Percentiles rank a stretch among this genome's conserved stretches.
phyloP scores from a whole-genome alignment of 805 yeast species.

The Ogataea glucozyma region DNA sequence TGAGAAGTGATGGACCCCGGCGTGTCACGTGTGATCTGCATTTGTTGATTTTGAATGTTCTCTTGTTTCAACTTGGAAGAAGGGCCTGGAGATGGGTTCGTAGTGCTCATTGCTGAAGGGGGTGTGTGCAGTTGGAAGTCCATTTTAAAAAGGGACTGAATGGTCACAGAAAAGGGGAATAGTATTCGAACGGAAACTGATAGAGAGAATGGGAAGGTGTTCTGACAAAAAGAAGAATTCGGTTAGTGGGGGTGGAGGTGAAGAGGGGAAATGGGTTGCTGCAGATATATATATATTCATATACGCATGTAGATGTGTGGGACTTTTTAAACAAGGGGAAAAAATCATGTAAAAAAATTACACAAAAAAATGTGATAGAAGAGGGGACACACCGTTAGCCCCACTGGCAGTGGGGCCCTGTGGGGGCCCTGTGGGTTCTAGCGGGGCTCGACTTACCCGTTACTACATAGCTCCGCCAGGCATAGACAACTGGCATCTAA shows the following conservation, averaged over 20 bases:
- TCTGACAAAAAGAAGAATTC: too few species aligned
- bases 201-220: too few species aligned
- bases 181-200: too few species aligned
- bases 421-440: too few species aligned
- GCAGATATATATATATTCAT: neutral
- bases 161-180: too few species aligned
- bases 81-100: neutral
- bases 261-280: conserved; percentile 6
- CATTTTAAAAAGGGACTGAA: conserved; percentile 11
- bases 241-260: neutral
- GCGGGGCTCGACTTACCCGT: too few species aligned
- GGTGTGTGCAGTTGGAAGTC: conserved; percentile 21
- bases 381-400: conserved; percentile 4
- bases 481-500: too few species aligned
- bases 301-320: too few species aligned
- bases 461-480: too few species aligned
- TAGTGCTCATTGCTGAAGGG: conserved; percentile 12
- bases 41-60: neutral
- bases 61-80: neutral
- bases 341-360: too few species aligned
- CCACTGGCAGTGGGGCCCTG: conserved; percentile 5
- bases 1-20: too few species aligned
- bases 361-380: conserved; percentile 4
- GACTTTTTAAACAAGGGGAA: neutral
- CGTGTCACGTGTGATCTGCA: neutral